A percentile compares a stretch with the other conserved stretches of the same genome.
Evolutionary conservation across 2,329 filamentous ascomycete species (phyloP).

Genomic region (Penicillium nordicum): DNA sequence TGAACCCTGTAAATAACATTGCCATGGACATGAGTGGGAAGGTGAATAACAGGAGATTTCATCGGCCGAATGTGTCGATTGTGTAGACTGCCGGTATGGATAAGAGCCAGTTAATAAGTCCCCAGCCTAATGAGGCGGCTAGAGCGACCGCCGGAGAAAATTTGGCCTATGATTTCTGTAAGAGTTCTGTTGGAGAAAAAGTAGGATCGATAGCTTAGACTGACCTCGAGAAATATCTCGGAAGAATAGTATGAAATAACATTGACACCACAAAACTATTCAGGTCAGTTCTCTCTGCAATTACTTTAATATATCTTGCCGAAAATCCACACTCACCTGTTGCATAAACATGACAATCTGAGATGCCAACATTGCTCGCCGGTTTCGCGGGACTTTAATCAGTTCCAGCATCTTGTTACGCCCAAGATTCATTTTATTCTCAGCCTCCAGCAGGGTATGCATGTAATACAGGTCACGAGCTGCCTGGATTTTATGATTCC

Average conservation of each 20-base stretch:
- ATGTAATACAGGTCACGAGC: constrained; percentile 48
- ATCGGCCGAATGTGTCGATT: constrained; percentile 65
- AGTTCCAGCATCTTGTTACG: constrained; percentile 55
- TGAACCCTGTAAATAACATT: constrained; percentile 53
- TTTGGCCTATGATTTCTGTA: constrained; percentile 34
- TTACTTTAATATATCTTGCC: background rate
- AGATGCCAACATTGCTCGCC: constrained; percentile 58
- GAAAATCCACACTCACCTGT: constrained; percentile 42
- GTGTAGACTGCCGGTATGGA: constrained; percentile 62
- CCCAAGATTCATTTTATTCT: constrained; percentile 53
- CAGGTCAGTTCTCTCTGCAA: background rate
- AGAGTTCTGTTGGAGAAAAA: background rate
- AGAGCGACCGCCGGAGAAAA: constrained; percentile 52
- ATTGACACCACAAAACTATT: constrained; percentile 49
- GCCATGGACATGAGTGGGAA: constrained; percentile 61
- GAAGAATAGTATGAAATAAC: constrained; percentile 61
- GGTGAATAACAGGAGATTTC: constrained; percentile 61
- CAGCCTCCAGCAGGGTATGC: constrained; percentile 57
- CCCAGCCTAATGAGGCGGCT: constrained; percentile 57
- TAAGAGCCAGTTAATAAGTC: constrained; percentile 63
- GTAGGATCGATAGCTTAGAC: background rate
- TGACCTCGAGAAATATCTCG: constrained; percentile 51
- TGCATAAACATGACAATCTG: constrained; percentile 67
- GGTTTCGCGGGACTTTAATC: constrained; percentile 59
- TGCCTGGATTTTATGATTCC: constrained; percentile 44